phyloP scores from a whole-genome alignment of 2,329 filamentous ascomycete genomes.

The Exophiala sp. region DNA sequence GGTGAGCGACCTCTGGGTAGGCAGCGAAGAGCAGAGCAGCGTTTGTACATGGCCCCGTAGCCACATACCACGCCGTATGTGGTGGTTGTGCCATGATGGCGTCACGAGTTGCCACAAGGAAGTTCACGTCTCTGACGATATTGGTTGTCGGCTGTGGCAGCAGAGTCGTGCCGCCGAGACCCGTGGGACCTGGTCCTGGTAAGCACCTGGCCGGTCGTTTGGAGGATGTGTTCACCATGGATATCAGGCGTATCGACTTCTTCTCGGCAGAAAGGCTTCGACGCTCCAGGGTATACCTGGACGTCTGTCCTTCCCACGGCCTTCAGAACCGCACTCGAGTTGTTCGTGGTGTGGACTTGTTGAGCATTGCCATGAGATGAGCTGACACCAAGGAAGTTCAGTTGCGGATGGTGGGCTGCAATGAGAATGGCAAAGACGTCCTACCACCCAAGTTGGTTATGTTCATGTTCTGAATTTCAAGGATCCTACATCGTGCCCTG shows the following conservation, averaged over 20 bases:
- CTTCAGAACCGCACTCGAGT: constrained; percentile 77
- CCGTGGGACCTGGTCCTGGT: constrained; percentile 57
- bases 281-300: constrained; percentile 70
- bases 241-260: constrained; percentile 77
- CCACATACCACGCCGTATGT: constrained; percentile 74
- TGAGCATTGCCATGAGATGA: constrained; percentile 92
- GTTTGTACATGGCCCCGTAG: constrained; percentile 85
- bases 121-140: constrained; percentile 61
- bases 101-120: constrained; percentile 60
- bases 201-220: background rate
- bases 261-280: constrained; percentile 68
- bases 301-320: constrained; percentile 72
- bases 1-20: constrained; percentile 68
- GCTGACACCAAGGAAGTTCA: constrained; percentile 78
- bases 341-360: constrained; percentile 76
- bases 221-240: constrained; percentile 57
- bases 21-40: constrained; percentile 70
- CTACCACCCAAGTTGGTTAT: constrained; percentile 54
- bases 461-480: background rate
- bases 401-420: constrained; percentile 71
- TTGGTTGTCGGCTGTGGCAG: constrained; percentile 62
- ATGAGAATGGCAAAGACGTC: constrained; percentile 91
- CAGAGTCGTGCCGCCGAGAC: constrained; percentile 81
- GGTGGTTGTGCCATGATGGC: constrained; percentile 47
- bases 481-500: constrained; percentile 43